Evolutionary conservation across 495 filamentous ascomycete species (phyloP), one percentile per base, ranked within the genome.

Genomic region (Penicillium daleae): DNA sequence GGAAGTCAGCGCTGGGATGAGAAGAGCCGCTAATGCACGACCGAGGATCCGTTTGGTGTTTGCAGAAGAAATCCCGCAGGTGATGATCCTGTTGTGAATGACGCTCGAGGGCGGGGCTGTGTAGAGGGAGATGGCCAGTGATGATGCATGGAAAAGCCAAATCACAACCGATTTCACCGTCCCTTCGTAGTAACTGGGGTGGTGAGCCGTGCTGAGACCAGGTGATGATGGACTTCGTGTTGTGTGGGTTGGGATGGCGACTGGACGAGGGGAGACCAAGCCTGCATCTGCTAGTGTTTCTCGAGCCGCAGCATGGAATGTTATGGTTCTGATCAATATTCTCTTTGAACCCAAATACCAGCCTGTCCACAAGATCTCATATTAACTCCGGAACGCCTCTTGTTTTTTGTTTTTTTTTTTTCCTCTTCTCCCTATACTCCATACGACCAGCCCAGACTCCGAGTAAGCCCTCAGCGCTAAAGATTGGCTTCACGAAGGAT

Each of bases 21-120:
- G 9, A 22, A 22, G 42, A 46, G 21, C 40, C 59, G 48, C 65
- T 67, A 67, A 55, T 67, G 61, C 61, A 62, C 7, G 39, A 19
- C 49, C 51, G 53, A 65, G 60, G 62, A 70, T 67, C 65, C 65
- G 42, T 35, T 51, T 58, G 3, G 53, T 57, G 55, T 52, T 51
- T 65, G 62, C 66, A 68, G 66, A 53, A 68, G 46, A 50, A 69
- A 67, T 63, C 64, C 64, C 67, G 69, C 69, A 69, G 61, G 53
- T 27, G 54, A 42, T 53, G 51, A 65, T 61, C 62, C 55, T 53
- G 51, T 35, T 53, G 13, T 53, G 13, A 56, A 42, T 56, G 54
- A 56, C 54, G 53, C 56, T 59, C 29, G 37, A 27, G 21, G 26
- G 33, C 33, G 54, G 54, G 54, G 54, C 54, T 39, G 54, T 56